A percentile compares a stretch with the other conserved stretches of the same genome.
These are phyloP conservation scores for Boechera divaricarpa DNA, from an alignment of 345 rosid species.

Conservation along the genomic window DNA sequence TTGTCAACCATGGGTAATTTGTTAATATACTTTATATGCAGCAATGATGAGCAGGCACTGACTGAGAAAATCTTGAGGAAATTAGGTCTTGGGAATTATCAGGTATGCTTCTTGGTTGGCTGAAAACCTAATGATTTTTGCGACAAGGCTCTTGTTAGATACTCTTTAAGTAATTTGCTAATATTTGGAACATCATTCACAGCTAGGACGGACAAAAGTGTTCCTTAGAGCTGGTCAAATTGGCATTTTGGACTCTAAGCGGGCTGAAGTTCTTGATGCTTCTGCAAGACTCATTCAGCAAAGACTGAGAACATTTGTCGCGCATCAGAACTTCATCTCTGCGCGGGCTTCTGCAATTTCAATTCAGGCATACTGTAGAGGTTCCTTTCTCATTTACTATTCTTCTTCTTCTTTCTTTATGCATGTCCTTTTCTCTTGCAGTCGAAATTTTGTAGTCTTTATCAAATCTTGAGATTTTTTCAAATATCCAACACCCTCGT, in stretches of 20 bases:
- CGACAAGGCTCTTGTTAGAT: constrained; percentile 7
- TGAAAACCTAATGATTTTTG: constrained; percentile 3
- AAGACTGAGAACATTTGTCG: constrained; percentile 63
- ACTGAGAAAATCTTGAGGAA: constrained; percentile 74
- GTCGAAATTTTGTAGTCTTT: neutral
- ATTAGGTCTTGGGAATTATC: constrained; percentile 83
- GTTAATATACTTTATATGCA: constrained; percentile 43
- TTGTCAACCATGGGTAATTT: constrained; percentile 19
- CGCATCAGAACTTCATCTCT: constrained; percentile 60
- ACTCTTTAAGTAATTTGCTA: constrained; percentile 23
- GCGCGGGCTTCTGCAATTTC: constrained; percentile 63
- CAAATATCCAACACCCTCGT: neutral
- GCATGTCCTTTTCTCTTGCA: constrained; percentile 19
- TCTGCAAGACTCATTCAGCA: constrained; percentile 83
- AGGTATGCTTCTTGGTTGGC: constrained; percentile 55
- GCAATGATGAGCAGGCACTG: constrained; percentile 78
- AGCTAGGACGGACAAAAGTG: constrained; percentile 96
- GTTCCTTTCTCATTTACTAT: constrained; percentile 48
- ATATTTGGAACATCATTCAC: constrained; percentile 43
- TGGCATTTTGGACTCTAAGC: constrained; percentile 79
- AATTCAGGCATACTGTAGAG: constrained; percentile 90
- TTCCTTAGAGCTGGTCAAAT: constrained; percentile 98
- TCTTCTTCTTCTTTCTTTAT: constrained; percentile 28
- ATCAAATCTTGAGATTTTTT: constrained; percentile 5
- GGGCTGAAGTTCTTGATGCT: constrained; percentile 86